Evolutionary conservation across 805 yeast genomes (phyloP), one percentile per base, ranked within the genome.

Genomic region (Tetrapisispora taiwanensis): DNA sequence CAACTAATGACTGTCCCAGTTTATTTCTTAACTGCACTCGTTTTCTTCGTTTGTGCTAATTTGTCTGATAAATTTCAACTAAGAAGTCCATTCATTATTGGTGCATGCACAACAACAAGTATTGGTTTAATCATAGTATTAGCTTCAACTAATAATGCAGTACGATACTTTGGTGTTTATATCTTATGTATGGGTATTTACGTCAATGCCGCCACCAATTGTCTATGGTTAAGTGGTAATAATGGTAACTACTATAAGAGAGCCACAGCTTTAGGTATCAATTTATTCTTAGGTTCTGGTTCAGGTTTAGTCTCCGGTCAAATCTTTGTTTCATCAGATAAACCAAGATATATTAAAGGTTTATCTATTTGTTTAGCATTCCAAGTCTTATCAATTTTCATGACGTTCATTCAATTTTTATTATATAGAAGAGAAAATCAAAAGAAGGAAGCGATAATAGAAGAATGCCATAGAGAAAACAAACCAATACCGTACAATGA

Each of bases 1-100:
- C 87, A 87, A 62, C 74, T 81, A 44, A 81, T 80, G 65, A 82
- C 95, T 0, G 84, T 87, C 40, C 88, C 86, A 52, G 94, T 95
- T 18, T 87, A 94, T 89, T 69, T 84, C 35, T 66, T 73, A 26
- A 84, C 95, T 0, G 82, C 86, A 56, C 87, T 81, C 6, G 66
- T 74, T 30, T 74, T 81, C 36, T 78, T 81, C 64, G 53, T 75
- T 4, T 49, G 73, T n/a, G 90, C 95, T 0, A 66, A 70, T 46
- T 49, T 71, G 45, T 81, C 92, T 0, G 95, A 86, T 59, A 62
- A 56, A 39, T 43, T 66, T 19, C 67, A 73, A 48, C 55, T 58
- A 39, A 70, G 87, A 64, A 58, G 73, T 19, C 63, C 66, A 1
- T 67, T 67, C 48, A 56, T 67, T 31, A 46, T 65, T 12, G 65